Evolutionary conservation across 805 yeast species (phyloP).

Genomic region (Ogataea salicorniae): DNA sequence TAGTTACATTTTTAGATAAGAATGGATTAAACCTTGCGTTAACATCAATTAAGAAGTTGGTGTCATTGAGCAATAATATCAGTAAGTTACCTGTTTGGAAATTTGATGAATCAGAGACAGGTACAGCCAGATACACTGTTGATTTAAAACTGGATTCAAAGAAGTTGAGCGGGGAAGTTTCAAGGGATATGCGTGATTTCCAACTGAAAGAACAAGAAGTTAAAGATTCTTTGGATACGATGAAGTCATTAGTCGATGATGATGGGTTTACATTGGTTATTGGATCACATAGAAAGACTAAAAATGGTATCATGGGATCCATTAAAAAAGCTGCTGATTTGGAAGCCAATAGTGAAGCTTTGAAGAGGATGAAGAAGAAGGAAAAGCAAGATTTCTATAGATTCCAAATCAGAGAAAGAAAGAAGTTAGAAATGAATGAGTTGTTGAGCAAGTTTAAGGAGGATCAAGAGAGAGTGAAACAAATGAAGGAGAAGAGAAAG

Average conservation of each 20-base stretch:
- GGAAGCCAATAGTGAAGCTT: constrained; percentile 31
- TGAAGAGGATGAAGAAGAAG: constrained; percentile 56
- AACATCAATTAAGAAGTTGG: constrained; percentile 50
- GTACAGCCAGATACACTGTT: constrained; percentile 39
- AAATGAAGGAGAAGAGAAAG: constrained; percentile 73
- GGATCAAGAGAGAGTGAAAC: constrained; percentile 81
- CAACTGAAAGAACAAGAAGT: constrained; percentile 64
- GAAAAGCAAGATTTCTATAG: constrained; percentile 91
- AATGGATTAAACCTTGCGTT: constrained; percentile 61
- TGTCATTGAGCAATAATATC: constrained; percentile 14
- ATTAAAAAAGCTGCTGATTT: constrained; percentile 26
- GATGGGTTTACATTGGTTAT: constrained; percentile 94
- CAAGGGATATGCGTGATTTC: constrained; percentile 60
- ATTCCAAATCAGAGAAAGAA: constrained; percentile 90
- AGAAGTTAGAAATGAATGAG: constrained; percentile 89
- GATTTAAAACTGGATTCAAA: constrained; percentile 43
- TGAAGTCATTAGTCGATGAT: constrained; percentile 70
- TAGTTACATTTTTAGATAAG: constrained; percentile 71
- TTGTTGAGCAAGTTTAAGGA: constrained; percentile 76
- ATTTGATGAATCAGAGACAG: constrained; percentile 26
- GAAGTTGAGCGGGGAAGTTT: constrained; percentile 49
- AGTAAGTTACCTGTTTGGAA: constrained; percentile 36
- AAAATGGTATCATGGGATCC: constrained; percentile 62
- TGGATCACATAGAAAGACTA: constrained; percentile 77
- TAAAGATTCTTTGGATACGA: constrained; percentile 46